Base-by-base conservation (phyloP, 371 early-diverging fungal genomes). In the Mucor indicus region DNA sequence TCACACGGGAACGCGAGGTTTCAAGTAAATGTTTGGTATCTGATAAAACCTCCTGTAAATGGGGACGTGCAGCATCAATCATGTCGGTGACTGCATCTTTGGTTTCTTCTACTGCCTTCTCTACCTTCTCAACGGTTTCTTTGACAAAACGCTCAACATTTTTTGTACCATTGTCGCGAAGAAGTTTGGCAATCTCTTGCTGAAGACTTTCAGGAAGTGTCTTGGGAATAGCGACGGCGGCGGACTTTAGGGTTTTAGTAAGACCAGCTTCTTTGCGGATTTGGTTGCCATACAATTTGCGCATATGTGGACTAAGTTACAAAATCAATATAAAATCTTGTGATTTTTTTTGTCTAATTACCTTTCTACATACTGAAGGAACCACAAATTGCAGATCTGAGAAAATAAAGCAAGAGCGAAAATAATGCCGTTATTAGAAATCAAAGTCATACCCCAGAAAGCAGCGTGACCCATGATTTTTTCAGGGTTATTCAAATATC, bases 401-500 rank as follows among this genome's bases (percentile, higher is more conserved):
- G 89, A 81, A 48, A 91, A 78, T 45, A 92, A 50, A 1, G 96
- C 90, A 47, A 96, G 60, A 21, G 78, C 75, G 54, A 90, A 86
- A 58, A 95, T 74, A 7, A 79, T 61, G 74, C 87, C 85, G 33
- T 85, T 85, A 39, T 81, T 82, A 43, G 89, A 83, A 51, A 92
- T 88, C 48, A 95, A 57, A 4, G 94, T 81, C 61, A 94, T 74
- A 6, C 95, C 96, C 83, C 90, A 96, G 62, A 90, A 88, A 11
- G 92, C 84, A 8, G 92, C 83, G 59, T 92, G 89, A 9, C 93
- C 89, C 67, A 93, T 86, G 29, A 92, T 77, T 62, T 90, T 89
- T 48, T 93, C 93, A 2, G 95, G 95, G 57, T 92, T 91, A 61
- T 93, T 94, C 21, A 93, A 77, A 43, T 80, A 87, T 55, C 87